Evolutionary conservation across 1,139 yeast genomes (phyloP).

Genomic region (Suhomyces atakaporum): DNA sequence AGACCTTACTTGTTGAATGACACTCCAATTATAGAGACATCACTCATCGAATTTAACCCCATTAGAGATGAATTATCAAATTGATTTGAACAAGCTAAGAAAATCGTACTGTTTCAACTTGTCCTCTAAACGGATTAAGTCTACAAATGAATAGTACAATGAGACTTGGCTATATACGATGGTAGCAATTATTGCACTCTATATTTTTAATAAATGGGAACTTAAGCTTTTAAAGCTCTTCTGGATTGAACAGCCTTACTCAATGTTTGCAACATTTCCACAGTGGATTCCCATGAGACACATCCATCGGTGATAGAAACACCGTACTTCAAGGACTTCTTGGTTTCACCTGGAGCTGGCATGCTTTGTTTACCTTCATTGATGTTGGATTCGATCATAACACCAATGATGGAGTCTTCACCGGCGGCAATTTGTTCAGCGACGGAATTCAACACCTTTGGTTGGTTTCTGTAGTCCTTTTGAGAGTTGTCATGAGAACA

Average conservation of each 20-base stretch:
- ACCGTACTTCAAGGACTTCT: conserved; percentile 82
- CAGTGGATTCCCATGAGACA: conserved; percentile 91
- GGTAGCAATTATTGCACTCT: conserved; percentile 1
- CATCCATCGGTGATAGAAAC: conserved; percentile 97
- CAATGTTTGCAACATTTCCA: conserved; percentile 70
- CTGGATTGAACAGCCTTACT: conserved; percentile 81
- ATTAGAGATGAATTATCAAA: no score
- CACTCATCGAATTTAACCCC: no score
- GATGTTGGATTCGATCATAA: conserved; percentile 94
- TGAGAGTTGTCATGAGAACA: conserved; percentile 97
- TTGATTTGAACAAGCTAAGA: no score
- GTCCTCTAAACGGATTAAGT: no score
- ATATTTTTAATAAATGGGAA: background rate
- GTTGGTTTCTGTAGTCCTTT: conserved; percentile 94
- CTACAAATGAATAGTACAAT: no score
- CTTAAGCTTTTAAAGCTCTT: conserved; percentile 43
- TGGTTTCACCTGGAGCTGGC: conserved; percentile 57
- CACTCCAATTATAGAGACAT: no score
- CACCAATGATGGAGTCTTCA: conserved; percentile 79
- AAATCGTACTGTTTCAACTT: no score
- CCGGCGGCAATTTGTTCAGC: conserved; percentile 83
- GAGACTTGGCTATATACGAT: background rate
- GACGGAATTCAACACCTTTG: conserved; percentile 77
- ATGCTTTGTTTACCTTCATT: conserved; percentile 90
- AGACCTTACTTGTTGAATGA: no score